Base-by-base conservation (phyloP, 257 asterid genomes). In the Forsythia viridissima region DNA sequence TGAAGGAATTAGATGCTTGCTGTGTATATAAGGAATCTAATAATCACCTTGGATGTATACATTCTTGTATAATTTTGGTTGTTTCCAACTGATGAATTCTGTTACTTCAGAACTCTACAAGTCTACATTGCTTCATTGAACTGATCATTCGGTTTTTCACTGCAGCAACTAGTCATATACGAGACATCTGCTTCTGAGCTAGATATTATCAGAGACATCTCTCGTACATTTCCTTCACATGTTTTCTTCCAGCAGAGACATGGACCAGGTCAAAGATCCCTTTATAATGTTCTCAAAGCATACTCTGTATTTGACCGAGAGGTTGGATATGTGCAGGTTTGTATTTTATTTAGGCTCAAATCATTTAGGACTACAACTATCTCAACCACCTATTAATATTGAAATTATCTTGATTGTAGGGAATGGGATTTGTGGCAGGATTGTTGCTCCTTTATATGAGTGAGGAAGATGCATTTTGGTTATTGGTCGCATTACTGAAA, bases 381-480 rank as follows among this genome's bases (percentile, higher is more conserved):
- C 77, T 75, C 73, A 38, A 69, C 48, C 75, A 30, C 52, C 24
- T 59, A 78, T 68, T 82, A 52, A 41, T 80, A 65, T 76, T 36
- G 77, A 77, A 76, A 34, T 72, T 42, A n/a, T 80, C 80, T 85
- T 87, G 72, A 71, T 76, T 87, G 83, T 93, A 96, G 99, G 99
- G 99, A 71, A 96, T 96, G 98, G 99, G 99, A 84, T 96, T 96
- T 82, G 92, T 96, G 78, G 97, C 99, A 8, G 98, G 99, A 82
- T 88, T 96, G 13, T 85, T 96, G 83, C 99, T 96, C 73, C 98
- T 96, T 81, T 96, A 96, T 82, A 96, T 96, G 99, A 96, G 99
- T 76, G 99, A 96, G 90, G 99, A 96, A 87, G 98, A 96, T 84
- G 99, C 99, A 72, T 96, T 96, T 89, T 96, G 99, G 99, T 89